Base-by-base conservation (phyloP, 2,329 filamentous ascomycete genomes). In the Clonostachys byssicola region DNA sequence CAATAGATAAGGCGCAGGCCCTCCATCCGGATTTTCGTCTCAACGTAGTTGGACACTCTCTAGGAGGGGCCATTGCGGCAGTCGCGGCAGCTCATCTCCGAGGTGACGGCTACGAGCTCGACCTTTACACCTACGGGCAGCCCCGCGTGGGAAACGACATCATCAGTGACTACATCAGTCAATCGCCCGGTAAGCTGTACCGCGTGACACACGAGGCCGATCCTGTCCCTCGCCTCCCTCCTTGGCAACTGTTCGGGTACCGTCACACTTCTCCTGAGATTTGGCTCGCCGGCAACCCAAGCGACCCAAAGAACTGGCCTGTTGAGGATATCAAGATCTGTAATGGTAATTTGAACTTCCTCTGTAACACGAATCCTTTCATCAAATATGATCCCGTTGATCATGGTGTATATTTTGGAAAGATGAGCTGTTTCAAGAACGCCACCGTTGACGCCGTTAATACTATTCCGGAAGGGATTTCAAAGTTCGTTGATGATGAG, bases 231-330 rank as follows among this genome's bases (percentile, higher is more conserved):
- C 77, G 81, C 40, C 71, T 90, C 35, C 86, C 86, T 2, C 36
- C 36, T 14, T 14, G 14, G 36, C 14, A 39, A 14, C 63, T 80
- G 47, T 45, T 77, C 39, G 77, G 78, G 34, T 90, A 82, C 67
- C 67, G 75, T 35, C 86, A 89, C 62, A 77, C 80, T 14, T 78
- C 72, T n/a, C 84, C 85, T 2, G 87, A 90, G 70, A 88, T 83
- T 65, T 89, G 80, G 74, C 68, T 86, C 34, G 7, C 14, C 2
- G 36, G 36, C 10, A 17, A 2, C 14, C 59, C 67, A 6, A 59
- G 56, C 34, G 71, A 70, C n/a, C 44, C 45, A 4, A 53, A 60
- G 13, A 52, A 63, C 50, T 74, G 74, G 54, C 50, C 53, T 8
- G 51, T 70, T 33, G 47, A 43, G 5, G 67, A 75, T 43, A 55